Base-by-base conservation (phyloP, 257 asterid genomes). In the Voacanga thouarsii region DNA sequence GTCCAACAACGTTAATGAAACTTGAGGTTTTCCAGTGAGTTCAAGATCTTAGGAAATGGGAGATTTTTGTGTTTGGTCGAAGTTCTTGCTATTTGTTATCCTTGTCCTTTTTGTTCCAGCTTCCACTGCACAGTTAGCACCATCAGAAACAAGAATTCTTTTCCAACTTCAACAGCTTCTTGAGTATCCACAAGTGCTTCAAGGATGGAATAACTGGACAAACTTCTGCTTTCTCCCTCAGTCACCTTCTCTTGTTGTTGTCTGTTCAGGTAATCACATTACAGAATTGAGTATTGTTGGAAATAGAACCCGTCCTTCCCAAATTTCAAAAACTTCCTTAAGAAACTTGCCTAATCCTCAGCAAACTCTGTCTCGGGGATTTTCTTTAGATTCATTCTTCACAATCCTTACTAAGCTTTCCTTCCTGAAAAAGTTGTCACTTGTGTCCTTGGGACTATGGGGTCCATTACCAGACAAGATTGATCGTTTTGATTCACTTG, bases 161-260 rank as follows among this genome's bases (percentile, higher is more conserved):
- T 84, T 89, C 59, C 91, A 86, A 84, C 70, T 91, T 61, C 96
- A 89, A 80, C 85, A 86, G 76, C 26, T 89, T 83, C 98, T 96
- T 30, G 98, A 96, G 81, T 86, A 71, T 74, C 98, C 99, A 10
- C 90, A 83, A 51, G 83, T 84, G 56, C 97, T 96, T 71, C 88
- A 87, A 74, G 26, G 86, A 50, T 96, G 97, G 97, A 90, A 87
- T 78, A 90, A 89, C 10, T 93, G 97, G 98, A 96, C 99, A 18
- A 84, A 84, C 82, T 96, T 96, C 71, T 96, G 99, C 73, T 84
- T 61, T 41, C 86, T 89, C 12, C 89, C 92, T 7, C 92, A 87
- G 15, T 79, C 89, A 2, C 78, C 97, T 47, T 83, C 87, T 71
- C 92, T 96, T 45, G 79, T 82, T 56, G 16, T 96, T 9, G 77